Conservation (phyloP, 2,329 filamentous ascomycete species). For the Epichloe typhina region DNA sequence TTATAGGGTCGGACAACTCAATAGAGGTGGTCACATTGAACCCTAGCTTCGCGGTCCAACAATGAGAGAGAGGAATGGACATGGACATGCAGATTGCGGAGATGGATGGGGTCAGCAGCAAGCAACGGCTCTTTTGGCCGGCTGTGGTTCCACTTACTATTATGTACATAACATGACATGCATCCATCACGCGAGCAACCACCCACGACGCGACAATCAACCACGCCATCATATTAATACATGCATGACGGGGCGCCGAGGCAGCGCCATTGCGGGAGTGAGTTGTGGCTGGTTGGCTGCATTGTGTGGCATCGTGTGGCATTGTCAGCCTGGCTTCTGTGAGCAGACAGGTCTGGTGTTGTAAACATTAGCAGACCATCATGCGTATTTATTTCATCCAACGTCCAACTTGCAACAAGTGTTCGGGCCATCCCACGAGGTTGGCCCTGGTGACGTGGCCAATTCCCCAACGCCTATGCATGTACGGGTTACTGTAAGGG, state of each 20-base stretch:
- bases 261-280: not conserved
- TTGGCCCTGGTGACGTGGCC: too few relatives aligned
- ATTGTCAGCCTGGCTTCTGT: not conserved
- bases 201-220: not conserved
- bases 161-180: not conserved
- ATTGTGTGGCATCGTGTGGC: not conserved
- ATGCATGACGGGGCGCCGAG: not conserved
- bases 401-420: too few relatives aligned
- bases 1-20: too few relatives aligned
- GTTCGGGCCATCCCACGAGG: too few relatives aligned
- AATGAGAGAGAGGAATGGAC: too few relatives aligned
- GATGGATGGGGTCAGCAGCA: not conserved
- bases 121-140: not conserved
- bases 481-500: too few relatives aligned
- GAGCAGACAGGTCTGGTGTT: too few relatives aligned
- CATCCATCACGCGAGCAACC: slow-evolving; percentile 4
- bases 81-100: not conserved
- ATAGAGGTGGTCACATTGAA: too few relatives aligned
- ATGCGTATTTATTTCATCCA: too few relatives aligned
- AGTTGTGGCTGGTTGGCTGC: not conserved
- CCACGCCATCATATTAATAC: not conserved
- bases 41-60: too few relatives aligned
- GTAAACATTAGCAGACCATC: too few relatives aligned
- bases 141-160: not conserved
- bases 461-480: too few relatives aligned